phyloP scores from a whole-genome alignment of 805 yeast species.

The Ogataea ganodermae region DNA sequence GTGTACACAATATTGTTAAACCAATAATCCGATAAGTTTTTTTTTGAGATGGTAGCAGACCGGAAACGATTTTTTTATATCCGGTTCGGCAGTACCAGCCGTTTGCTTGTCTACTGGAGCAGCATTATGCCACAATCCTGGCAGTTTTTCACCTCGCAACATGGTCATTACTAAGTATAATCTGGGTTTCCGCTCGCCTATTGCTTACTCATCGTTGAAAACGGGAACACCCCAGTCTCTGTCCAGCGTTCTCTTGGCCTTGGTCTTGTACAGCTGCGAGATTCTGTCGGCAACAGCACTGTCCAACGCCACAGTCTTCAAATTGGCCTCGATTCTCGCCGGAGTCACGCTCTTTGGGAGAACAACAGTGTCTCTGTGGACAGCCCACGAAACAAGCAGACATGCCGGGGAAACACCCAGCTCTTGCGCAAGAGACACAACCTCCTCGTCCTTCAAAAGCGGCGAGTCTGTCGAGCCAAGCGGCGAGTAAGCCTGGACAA shows the following conservation, averaged over 20 bases:
- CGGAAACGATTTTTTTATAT: no score
- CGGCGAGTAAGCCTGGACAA: constrained; percentile 45
- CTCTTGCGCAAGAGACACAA: constrained; percentile 51
- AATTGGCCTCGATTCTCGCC: constrained; percentile 38
- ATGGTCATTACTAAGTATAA: no score
- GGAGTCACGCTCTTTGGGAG: constrained; percentile 44
- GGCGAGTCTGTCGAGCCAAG: constrained; percentile 47
- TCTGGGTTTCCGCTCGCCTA: no score
- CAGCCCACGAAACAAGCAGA: constrained; percentile 47
- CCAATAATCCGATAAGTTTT: no score
- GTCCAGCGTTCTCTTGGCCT: constrained; percentile 17
- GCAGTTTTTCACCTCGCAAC: no score
- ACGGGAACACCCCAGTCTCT: constrained; percentile 27
- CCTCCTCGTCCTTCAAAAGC: constrained; percentile 33
- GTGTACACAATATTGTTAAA: no score
- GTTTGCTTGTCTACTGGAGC: no score
- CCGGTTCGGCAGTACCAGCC: no score
- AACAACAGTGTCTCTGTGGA: constrained; percentile 34
- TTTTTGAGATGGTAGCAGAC: no score
- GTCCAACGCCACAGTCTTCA: constrained; percentile 37
- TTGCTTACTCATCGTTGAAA: constrained; percentile 18
- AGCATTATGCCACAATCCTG: no score
- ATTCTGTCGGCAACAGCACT: constrained; percentile 34
- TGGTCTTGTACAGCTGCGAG: constrained; percentile 15
- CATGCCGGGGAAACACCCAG: constrained; percentile 51